Conservation (phyloP, 495 filamentous ascomycete genomes). For the Darksidea phi region DNA sequence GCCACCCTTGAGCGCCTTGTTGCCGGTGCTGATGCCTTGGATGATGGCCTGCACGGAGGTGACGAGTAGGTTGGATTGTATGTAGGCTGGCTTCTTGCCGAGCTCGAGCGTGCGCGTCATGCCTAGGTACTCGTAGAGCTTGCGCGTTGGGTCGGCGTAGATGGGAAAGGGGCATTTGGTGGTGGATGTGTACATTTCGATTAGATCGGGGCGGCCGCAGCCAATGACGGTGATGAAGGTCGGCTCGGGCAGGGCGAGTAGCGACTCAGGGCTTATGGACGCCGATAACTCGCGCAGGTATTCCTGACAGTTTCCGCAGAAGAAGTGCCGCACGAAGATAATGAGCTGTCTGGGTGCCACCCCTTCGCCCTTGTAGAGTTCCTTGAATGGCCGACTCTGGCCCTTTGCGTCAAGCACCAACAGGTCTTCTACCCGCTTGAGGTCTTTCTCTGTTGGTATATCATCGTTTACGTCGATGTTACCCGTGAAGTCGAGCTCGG, state of each 20-base stretch:
- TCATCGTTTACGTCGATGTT: slow-evolving; percentile 34
- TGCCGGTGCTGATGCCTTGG: slow-evolving; percentile 56
- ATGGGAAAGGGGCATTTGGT: slow-evolving; percentile 75
- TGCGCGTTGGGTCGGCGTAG: slow-evolving; percentile 71
- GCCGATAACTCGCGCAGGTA: slow-evolving; percentile 65
- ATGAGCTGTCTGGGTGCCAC: slow-evolving; percentile 57
- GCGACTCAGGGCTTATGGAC: slow-evolving; percentile 58
- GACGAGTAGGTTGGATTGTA: slow-evolving; percentile 51
- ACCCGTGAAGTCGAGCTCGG: slow-evolving; percentile 31
- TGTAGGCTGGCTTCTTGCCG: slow-evolving; percentile 67
- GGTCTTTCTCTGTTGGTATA: slow-evolving; percentile 25
- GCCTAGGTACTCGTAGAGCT: slow-evolving; percentile 68
- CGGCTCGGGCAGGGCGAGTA: slow-evolving; percentile 52
- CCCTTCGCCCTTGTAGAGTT: slow-evolving; percentile 57
- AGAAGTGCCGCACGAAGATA: slow-evolving; percentile 87
- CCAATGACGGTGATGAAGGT: slow-evolving; percentile 74
- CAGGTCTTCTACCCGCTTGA: slow-evolving; percentile 45
- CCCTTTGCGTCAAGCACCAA: slow-evolving; percentile 65
- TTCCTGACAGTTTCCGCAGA: slow-evolving; percentile 81
- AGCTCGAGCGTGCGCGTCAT: slow-evolving; percentile 65
- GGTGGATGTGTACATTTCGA: slow-evolving; percentile 62
- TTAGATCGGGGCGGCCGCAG: slow-evolving; percentile 73
- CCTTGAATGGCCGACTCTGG: slow-evolving; percentile 63
- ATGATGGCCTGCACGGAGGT: slow-evolving; percentile 52
- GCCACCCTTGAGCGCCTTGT: slow-evolving; percentile 63